Percentiles rank a stretch among this genome's conserved stretches.
These are phyloP conservation scores for Byssoonygena ceratinophila DNA, from an alignment of 2,329 filamentous ascomycete genomes.

Conservation along the genomic window DNA sequence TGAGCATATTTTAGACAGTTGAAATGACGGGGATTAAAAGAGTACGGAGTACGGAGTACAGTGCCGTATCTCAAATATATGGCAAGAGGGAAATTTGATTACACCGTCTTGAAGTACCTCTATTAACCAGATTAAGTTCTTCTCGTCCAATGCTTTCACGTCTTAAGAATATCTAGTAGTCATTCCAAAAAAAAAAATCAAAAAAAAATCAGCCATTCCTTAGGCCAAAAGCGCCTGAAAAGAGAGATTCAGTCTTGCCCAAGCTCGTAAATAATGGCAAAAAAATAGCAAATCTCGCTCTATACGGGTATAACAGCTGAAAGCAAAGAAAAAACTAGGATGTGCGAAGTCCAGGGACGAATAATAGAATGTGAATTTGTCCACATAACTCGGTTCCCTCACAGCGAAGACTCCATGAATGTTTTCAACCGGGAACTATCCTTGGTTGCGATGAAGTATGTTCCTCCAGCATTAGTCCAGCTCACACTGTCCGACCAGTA, in stretches of 20 bases:
- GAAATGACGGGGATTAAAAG: no score
- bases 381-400: neutral
- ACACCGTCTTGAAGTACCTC: neutral
- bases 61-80: neutral
- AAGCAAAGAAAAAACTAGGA: neutral
- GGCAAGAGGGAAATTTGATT: neutral
- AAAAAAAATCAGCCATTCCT: no score
- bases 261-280: neutral
- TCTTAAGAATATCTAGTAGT: no score
- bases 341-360: neutral
- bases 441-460: slow-evolving; percentile 80
- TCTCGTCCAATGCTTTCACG: no score
- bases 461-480: slow-evolving; percentile 76
- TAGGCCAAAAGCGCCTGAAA: no score
- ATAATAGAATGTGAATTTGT: neutral
- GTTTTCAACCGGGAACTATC: slow-evolving; percentile 47
- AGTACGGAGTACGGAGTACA: neutral
- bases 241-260: neutral
- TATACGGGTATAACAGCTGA: neutral
- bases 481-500: slow-evolving; percentile 67
- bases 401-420: slow-evolving; percentile 27
- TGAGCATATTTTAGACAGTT: slow-evolving; percentile 19
- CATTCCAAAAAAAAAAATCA: neutral
- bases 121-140: neutral
- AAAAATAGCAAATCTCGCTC: neutral